phyloP scores from a whole-genome alignment of 2,329 filamentous ascomycete genomes.

The Talaromyces amestolkiae region DNA sequence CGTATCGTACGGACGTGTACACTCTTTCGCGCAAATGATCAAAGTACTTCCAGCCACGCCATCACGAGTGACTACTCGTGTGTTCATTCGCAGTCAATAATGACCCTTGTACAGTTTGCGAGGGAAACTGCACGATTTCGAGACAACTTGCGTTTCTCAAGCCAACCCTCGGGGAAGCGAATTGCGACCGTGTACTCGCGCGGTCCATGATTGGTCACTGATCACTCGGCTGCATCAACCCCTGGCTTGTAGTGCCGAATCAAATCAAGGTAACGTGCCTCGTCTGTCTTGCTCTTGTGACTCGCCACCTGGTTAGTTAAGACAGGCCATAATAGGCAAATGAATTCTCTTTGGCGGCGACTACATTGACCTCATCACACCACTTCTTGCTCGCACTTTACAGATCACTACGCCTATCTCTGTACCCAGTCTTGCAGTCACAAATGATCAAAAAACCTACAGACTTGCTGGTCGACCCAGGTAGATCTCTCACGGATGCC shows the following conservation, averaged over 20 bases:
- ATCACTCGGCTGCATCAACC: not conserved
- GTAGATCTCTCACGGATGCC: constrained; percentile 45
- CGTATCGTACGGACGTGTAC: not conserved
- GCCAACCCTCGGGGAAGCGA: not conserved
- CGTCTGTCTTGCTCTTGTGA: not conserved
- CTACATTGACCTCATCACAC: not conserved
- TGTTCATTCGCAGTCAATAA: not conserved
- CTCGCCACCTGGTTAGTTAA: not conserved
- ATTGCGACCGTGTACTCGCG: not conserved
- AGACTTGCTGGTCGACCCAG: constrained; percentile 37
- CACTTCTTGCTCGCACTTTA: not conserved
- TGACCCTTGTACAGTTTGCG: not conserved
- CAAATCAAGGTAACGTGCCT: not conserved
- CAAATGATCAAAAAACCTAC: constrained; percentile 46
- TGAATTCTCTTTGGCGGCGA: not conserved
- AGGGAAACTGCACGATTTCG: not conserved
- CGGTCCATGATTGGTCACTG: not conserved
- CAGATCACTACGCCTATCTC: not conserved
- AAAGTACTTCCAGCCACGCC: not conserved
- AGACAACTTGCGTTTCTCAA: not conserved
- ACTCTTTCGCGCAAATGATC: not conserved
- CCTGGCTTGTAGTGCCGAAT: not conserved
- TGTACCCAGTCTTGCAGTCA: constrained; percentile 22
- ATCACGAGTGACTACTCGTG: not conserved
- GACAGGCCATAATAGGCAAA: not conserved